Conservation (phyloP, 2,329 filamentous ascomycete genomes). For the Capronia americana region DNA sequence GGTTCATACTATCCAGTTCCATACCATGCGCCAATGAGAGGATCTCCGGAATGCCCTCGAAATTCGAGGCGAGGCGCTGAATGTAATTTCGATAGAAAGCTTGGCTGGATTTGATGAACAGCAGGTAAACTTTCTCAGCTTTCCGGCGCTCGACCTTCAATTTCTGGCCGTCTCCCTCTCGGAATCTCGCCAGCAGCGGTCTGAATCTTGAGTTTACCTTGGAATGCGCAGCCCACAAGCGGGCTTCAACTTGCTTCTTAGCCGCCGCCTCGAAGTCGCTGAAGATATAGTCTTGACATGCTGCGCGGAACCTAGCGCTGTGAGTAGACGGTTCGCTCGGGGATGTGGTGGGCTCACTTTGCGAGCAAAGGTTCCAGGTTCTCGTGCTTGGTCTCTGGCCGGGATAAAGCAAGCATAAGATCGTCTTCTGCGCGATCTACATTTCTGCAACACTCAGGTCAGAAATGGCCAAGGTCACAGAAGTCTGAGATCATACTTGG, state of each 20-base stretch:
- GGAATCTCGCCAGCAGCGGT: slow-evolving; percentile 65
- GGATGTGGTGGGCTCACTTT: slow-evolving; percentile 27
- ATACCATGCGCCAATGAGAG: slow-evolving; percentile 62
- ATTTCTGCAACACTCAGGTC: slow-evolving; percentile 41
- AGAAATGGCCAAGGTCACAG: not conserved
- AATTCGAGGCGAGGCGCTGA: slow-evolving; percentile 71
- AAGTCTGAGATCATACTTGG: slow-evolving; percentile 54
- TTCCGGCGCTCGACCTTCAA: slow-evolving; percentile 72
- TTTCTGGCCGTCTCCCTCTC: slow-evolving; percentile 58
- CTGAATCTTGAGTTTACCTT: slow-evolving; percentile 80
- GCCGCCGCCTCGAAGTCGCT: slow-evolving; percentile 54
- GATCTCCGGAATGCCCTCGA: slow-evolving; percentile 63
- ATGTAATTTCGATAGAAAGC: slow-evolving; percentile 88
- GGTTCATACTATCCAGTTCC: slow-evolving; percentile 52
- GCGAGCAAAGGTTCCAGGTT: slow-evolving; percentile 33
- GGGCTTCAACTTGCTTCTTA: slow-evolving; percentile 68
- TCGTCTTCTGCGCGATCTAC: slow-evolving; percentile 54
- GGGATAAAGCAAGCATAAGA: slow-evolving; percentile 47
- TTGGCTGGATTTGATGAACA: slow-evolving; percentile 86
- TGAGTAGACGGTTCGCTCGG: slow-evolving; percentile 21
- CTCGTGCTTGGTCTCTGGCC: slow-evolving; percentile 33
- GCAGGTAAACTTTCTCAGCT: slow-evolving; percentile 78
- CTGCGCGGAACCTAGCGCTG: slow-evolving; percentile 31
- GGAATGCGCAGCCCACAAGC: slow-evolving; percentile 80
- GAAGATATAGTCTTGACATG: slow-evolving; percentile 37